These are phyloP conservation scores for Solanum acaule DNA, from an alignment of 257 asterid genomes.

Conservation along the genomic window DNA sequence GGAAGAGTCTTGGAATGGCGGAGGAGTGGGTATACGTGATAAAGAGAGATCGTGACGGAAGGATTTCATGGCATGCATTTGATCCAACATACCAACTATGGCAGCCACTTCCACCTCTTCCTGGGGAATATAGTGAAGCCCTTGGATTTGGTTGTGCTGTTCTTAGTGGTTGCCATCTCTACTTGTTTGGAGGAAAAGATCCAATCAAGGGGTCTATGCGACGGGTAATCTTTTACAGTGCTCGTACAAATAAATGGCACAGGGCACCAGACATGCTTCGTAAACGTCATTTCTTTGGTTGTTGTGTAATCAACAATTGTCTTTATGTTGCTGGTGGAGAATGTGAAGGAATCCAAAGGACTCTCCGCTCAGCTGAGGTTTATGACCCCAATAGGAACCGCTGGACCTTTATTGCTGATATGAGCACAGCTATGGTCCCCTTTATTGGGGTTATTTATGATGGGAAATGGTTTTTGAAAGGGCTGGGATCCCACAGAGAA, in stretches of 20 bases:
- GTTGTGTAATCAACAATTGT: slow-evolving; percentile 36
- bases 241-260: slow-evolving; percentile 45
- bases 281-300: slow-evolving; percentile 36
- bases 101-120: slow-evolving; percentile 51
- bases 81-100: slow-evolving; percentile 39
- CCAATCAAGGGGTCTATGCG: slow-evolving; percentile 37
- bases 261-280: slow-evolving; percentile 48
- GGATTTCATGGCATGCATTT: slow-evolving; percentile 46
- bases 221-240: slow-evolving; percentile 41
- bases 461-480: slow-evolving; percentile 40
- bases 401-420: slow-evolving; percentile 37
- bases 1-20: slow-evolving; percentile 44
- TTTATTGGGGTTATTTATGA: slow-evolving; percentile 36
- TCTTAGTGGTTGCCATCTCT: slow-evolving; percentile 39
- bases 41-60: slow-evolving; percentile 42
- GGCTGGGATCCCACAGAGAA: slow-evolving; percentile 37
- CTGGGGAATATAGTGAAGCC: slow-evolving; percentile 40
- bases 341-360: slow-evolving; percentile 38
- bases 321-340: slow-evolving; percentile 53
- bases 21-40: slow-evolving; percentile 45
- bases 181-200: slow-evolving; percentile 43
- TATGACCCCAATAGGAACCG: slow-evolving; percentile 39
- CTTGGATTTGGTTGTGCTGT: slow-evolving; percentile 51
- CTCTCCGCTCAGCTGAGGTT: slow-evolving; percentile 43
- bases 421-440: slow-evolving; percentile 51